phyloP scores from a whole-genome alignment of 2,329 filamentous ascomycete species.

The Tolypocladium paradoxum region DNA sequence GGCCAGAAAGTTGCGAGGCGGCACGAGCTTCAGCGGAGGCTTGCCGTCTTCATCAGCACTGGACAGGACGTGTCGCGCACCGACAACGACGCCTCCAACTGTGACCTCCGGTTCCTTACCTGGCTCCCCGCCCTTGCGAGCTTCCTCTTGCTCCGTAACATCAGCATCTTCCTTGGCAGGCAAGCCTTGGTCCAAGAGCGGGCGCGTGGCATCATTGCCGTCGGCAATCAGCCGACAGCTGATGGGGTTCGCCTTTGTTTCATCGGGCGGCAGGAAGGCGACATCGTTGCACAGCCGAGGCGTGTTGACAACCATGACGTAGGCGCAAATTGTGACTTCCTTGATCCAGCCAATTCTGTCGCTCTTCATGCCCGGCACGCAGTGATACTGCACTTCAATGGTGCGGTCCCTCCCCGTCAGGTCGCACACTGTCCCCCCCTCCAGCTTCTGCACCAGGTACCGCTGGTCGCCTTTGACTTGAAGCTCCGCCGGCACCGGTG shows the following conservation, averaged over 20 bases:
- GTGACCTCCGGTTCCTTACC: conserved; percentile 20
- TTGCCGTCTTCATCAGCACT: conserved; percentile 35
- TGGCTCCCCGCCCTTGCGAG: neutral
- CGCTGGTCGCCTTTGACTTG: conserved; percentile 75
- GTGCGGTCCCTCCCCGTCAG: conserved; percentile 71
- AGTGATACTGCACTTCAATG: conserved; percentile 74
- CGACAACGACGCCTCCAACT: conserved; percentile 44
- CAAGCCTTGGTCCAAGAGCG: conserved; percentile 21
- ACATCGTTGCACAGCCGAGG: conserved; percentile 79
- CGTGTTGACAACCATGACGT: conserved; percentile 87
- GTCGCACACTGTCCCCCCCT: conserved; percentile 74
- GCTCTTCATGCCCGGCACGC: conserved; percentile 59
- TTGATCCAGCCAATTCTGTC: conserved; percentile 89
- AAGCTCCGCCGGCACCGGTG: conserved; percentile 46
- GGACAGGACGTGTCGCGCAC: conserved; percentile 38
- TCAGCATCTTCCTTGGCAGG: conserved; percentile 19
- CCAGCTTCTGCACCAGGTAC: conserved; percentile 75
- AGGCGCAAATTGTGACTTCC: conserved; percentile 81
- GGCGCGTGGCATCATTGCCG: conserved; percentile 32
- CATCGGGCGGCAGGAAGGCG: conserved; percentile 72
- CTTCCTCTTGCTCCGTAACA: conserved; percentile 1
- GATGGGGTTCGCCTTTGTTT: conserved; percentile 66
- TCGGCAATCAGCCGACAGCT: conserved; percentile 61
- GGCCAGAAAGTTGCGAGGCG: conserved; percentile 30
- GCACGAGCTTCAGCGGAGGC: conserved; percentile 31